Conservation (phyloP, 805 yeast genomes). For the Starmerella bombicola region DNA sequence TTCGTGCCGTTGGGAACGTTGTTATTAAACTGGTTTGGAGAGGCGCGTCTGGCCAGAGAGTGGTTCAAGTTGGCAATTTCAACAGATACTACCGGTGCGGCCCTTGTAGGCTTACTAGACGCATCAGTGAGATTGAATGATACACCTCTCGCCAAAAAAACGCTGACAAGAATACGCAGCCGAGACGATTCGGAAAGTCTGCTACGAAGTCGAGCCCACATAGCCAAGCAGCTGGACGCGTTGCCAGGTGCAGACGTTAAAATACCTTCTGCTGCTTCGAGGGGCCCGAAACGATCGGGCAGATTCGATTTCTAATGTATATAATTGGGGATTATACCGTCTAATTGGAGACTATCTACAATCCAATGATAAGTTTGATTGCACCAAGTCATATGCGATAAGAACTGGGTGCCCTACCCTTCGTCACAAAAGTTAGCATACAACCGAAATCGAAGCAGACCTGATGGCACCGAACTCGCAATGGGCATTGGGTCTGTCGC, state of each 20-base stretch:
- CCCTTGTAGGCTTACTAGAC: slow-evolving; percentile 22
- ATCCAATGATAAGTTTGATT: no score
- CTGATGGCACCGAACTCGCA: slow-evolving; percentile 18
- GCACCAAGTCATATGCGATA: no score
- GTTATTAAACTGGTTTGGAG: slow-evolving; percentile 64
- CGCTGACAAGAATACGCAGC: slow-evolving; percentile 8
- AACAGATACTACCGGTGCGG: slow-evolving; percentile 22
- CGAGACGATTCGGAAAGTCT: slow-evolving; percentile 1
- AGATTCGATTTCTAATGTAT: slow-evolving; percentile 7
- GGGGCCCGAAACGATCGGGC: slow-evolving; percentile 1
- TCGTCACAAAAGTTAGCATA: no score
- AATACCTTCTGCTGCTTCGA: neutral
- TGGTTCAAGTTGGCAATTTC: slow-evolving; percentile 70
- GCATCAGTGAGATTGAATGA: slow-evolving; percentile 16
- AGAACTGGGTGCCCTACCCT: neutral
- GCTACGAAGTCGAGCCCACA: slow-evolving; percentile 8
- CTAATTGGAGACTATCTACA: no score
- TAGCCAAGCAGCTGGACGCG: slow-evolving; percentile 7
- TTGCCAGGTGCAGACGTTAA: neutral
- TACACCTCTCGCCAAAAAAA: slow-evolving; percentile 1
- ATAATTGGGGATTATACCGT: no score
- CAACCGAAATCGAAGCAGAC: no score
- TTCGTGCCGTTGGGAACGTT: slow-evolving; percentile 67
- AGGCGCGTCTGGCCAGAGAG: slow-evolving; percentile 47
- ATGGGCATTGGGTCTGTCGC: slow-evolving; percentile 70